These are phyloP conservation scores for Thyridium curvatum DNA, from an alignment of 2,329 filamentous ascomycete species.

Conservation along the genomic window DNA sequence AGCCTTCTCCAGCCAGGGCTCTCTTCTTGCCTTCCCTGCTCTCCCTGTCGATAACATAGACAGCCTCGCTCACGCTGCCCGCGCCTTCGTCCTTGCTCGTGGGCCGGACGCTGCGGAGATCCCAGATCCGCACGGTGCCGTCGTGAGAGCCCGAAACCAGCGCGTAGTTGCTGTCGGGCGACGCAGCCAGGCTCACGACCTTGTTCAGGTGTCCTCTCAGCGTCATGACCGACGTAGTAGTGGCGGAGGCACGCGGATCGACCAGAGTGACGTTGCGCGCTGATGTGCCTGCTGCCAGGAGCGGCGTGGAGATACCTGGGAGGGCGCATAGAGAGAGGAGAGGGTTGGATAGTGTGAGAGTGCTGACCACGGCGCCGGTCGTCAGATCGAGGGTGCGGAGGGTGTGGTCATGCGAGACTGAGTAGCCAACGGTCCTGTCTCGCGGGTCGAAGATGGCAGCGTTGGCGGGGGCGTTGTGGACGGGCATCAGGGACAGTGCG, in stretches of 20 bases:
- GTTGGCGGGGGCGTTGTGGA: slow-evolving; percentile 69
- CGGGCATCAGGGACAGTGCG: slow-evolving; percentile 65
- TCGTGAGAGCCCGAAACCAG: slow-evolving; percentile 88
- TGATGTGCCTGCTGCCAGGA: slow-evolving; percentile 69
- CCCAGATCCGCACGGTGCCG: slow-evolving; percentile 90
- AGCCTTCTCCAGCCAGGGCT: slow-evolving; percentile 68
- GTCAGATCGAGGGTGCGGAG: slow-evolving; percentile 87
- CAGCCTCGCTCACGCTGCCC: slow-evolving; percentile 61
- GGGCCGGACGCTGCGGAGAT: slow-evolving; percentile 66
- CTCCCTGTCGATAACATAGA: slow-evolving; percentile 72
- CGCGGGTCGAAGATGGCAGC: slow-evolving; percentile 78
- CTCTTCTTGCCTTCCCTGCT: slow-evolving; percentile 59
- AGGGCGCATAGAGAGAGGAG: slow-evolving; percentile 75
- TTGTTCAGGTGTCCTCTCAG: slow-evolving; percentile 82
- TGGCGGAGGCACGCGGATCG: slow-evolving; percentile 75
- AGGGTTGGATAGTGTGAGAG: slow-evolving; percentile 75
- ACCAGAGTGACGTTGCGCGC: slow-evolving; percentile 88
- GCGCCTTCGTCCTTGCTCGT: slow-evolving; percentile 52
- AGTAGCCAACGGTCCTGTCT: slow-evolving; percentile 86
- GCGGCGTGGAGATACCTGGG: slow-evolving; percentile 46
- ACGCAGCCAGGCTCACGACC: slow-evolving; percentile 43
- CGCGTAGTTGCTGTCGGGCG: slow-evolving; percentile 66
- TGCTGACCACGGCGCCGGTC: slow-evolving; percentile 71
- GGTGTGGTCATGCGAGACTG: slow-evolving; percentile 84
- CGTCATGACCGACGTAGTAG: slow-evolving; percentile 79